Percentiles rank a stretch among this genome's conserved stretches.
These are phyloP conservation scores for Annulohypoxylon stygium DNA, from an alignment of 495 filamentous ascomycete species.

Conservation along the genomic window DNA sequence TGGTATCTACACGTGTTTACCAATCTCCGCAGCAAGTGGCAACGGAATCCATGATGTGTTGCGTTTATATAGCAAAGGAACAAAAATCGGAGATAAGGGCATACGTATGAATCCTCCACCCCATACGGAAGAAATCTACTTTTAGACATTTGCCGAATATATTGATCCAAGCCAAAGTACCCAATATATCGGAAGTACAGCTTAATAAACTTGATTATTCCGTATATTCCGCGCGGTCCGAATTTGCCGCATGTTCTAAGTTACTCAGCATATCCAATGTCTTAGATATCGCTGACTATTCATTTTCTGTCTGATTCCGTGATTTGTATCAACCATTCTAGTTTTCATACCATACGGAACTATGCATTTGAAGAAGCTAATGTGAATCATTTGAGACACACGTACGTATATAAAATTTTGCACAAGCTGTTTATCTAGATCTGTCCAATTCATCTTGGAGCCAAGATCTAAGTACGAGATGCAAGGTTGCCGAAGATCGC, in stretches of 20 bases:
- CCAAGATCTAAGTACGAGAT: constrained; percentile 4
- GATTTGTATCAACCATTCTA: not conserved
- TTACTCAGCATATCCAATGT: constrained; percentile 23
- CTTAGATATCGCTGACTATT: constrained; percentile 7
- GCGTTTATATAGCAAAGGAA: not conserved
- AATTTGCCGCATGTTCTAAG: constrained; percentile 17
- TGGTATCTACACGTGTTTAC: not conserved
- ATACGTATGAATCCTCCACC: constrained; percentile 6
- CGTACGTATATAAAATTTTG: not conserved
- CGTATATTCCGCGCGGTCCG: constrained; percentile 25
- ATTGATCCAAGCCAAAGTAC: not conserved
- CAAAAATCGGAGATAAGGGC: not conserved
- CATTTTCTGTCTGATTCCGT: not conserved
- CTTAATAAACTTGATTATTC: constrained; percentile 22
- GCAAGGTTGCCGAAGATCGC: constrained; percentile 14
- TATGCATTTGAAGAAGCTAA: not conserved
- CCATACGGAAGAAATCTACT: not conserved
- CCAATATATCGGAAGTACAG: constrained; percentile 11
- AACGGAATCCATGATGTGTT: not conserved
- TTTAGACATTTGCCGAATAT: constrained; percentile 17
- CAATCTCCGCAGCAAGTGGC: not conserved
- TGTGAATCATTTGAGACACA: not conserved
- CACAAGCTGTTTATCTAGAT: not conserved
- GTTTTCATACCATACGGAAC: not conserved
- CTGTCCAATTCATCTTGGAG: not conserved